A percentile compares a stretch with the other conserved stretches of the same genome.
Conservation (phyloP, 352 stramenopile genomes). For the Globisporangium heterothallicum region DNA sequence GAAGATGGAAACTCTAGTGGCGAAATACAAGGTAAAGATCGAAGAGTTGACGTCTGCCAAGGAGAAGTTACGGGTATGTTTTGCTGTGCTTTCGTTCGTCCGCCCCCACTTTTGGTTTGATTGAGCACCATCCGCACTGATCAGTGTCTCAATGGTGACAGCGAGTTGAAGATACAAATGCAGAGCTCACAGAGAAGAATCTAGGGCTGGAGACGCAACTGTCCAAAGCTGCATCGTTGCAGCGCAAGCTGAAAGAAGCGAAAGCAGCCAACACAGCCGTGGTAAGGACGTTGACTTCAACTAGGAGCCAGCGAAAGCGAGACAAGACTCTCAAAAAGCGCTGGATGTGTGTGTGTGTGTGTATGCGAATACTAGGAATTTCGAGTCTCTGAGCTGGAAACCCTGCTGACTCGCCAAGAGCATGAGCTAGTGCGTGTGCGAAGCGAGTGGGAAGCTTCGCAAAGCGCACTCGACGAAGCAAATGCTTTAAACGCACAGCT, state of each 20-base stretch:
- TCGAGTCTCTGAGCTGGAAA: slow-evolving; percentile 48
- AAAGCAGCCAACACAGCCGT: slow-evolving; percentile 60
- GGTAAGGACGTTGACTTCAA: slow-evolving; percentile 25
- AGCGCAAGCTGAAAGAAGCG: slow-evolving; percentile 60
- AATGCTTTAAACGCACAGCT: slow-evolving; percentile 43
- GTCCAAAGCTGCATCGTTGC: slow-evolving; percentile 34
- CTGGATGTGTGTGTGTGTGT: background rate
- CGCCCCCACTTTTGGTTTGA: too few species aligned
- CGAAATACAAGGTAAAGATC: slow-evolving; percentile 71
- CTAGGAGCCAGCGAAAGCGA: too few species aligned
- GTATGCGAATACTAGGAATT: slow-evolving; percentile 50
- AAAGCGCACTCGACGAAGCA: slow-evolving; percentile 31
- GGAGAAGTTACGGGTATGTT: slow-evolving; percentile 42
- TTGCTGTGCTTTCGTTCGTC: background rate
- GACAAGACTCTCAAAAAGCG: too few species aligned
- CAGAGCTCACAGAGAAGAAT: slow-evolving; percentile 47
- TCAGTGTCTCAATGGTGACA: slow-evolving; percentile 9
- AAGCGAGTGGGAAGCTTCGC: slow-evolving; percentile 25
- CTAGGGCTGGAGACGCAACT: slow-evolving; percentile 48
- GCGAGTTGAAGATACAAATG: slow-evolving; percentile 51
- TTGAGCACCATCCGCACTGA: background rate
- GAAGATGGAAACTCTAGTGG: slow-evolving; percentile 39
- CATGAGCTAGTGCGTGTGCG: slow-evolving; percentile 22
- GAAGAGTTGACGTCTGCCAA: slow-evolving; percentile 51
- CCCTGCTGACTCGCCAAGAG: slow-evolving; percentile 23